Percentiles rank a stretch among this genome's conserved stretches.
Evolutionary conservation across 805 yeast species (phyloP).

Genomic region (Lachancea sp.): DNA sequence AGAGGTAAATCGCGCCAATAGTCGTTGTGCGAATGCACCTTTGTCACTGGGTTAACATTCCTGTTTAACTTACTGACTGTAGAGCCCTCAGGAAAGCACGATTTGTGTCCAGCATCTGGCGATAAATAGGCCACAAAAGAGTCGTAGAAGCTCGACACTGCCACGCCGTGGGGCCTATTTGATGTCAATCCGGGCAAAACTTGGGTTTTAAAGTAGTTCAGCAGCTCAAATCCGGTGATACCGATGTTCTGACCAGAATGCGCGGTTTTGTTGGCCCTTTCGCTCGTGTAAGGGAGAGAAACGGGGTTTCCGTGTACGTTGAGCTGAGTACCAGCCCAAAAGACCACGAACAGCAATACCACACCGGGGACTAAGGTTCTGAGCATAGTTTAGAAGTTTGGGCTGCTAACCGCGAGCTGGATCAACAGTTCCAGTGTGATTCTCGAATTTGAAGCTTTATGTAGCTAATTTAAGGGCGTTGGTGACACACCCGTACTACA

Average conservation of each 20-base stretch:
- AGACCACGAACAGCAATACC: neutral
- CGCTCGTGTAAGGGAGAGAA: neutral
- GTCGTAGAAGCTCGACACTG: slow-evolving; percentile 17
- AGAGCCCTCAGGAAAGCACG: slow-evolving; percentile 14
- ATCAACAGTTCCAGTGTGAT: no score
- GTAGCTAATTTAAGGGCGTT: no score
- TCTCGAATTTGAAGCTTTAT: no score
- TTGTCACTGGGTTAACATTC: slow-evolving; percentile 19
- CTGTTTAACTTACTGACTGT: slow-evolving; percentile 21
- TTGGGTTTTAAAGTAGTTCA: slow-evolving; percentile 12
- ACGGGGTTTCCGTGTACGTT: slow-evolving; percentile 2
- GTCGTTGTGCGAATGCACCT: slow-evolving; percentile 63
- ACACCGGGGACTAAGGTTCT: neutral
- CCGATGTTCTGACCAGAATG: slow-evolving; percentile 8
- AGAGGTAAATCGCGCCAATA: slow-evolving; percentile 57
- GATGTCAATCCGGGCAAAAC: neutral
- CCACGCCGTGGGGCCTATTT: neutral
- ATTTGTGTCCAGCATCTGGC: neutral
- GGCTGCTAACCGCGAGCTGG: no score
- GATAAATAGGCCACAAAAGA: slow-evolving; percentile 11
- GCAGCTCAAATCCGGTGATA: slow-evolving; percentile 12
- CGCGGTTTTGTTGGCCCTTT: neutral
- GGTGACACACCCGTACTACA: no score
- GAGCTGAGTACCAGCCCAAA: slow-evolving; percentile 2
- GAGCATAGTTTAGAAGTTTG: neutral